Conservation (phyloP, 495 filamentous ascomycete species). For the Cenococcum geophilum region DNA sequence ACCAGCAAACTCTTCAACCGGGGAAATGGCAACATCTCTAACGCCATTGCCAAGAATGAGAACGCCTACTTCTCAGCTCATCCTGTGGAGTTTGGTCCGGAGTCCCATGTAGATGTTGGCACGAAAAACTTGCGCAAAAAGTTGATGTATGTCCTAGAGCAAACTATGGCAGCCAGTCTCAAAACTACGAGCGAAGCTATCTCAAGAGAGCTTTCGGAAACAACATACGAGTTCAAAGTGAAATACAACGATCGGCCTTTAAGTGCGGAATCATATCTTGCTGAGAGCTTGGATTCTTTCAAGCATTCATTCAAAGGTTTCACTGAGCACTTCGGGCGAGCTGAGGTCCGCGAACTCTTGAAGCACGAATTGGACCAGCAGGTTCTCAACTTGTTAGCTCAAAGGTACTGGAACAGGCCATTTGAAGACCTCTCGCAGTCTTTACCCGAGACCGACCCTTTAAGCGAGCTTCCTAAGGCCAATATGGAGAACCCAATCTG, state of each 20-base stretch:
- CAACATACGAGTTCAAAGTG: conserved; percentile 98
- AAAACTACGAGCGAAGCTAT: conserved; percentile 85
- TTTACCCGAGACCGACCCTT: conserved; percentile 60
- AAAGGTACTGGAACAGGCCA: conserved; percentile 97
- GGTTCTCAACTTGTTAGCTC: conserved; percentile 90
- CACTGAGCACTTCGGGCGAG: conserved; percentile 79
- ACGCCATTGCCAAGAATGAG: conserved; percentile 81
- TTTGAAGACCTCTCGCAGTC: conserved; percentile 63
- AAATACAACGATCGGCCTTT: conserved; percentile 97
- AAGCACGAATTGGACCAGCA: conserved; percentile 92
- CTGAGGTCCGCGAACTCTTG: conserved; percentile 79
- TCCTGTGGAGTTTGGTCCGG: conserved; percentile 68
- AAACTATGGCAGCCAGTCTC: conserved; percentile 90
- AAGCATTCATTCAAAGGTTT: conserved; percentile 97
- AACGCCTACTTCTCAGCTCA: conserved; percentile 80
- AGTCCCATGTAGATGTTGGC: conserved; percentile 66
- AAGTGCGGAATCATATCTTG: conserved; percentile 91
- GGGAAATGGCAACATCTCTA: conserved; percentile 74
- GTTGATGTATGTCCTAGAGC: conserved; percentile 93
- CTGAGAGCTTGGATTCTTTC: conserved; percentile 89
- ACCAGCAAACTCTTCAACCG: conserved; percentile 70
- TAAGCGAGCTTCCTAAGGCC: conserved; percentile 72
- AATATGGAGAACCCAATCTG: conserved; percentile 78
- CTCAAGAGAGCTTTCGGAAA: conserved; percentile 90
- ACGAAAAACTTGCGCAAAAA: conserved; percentile 85